Conservation (phyloP, 768 basidiomycete species). For the Lactarius sanguifluus region DNA sequence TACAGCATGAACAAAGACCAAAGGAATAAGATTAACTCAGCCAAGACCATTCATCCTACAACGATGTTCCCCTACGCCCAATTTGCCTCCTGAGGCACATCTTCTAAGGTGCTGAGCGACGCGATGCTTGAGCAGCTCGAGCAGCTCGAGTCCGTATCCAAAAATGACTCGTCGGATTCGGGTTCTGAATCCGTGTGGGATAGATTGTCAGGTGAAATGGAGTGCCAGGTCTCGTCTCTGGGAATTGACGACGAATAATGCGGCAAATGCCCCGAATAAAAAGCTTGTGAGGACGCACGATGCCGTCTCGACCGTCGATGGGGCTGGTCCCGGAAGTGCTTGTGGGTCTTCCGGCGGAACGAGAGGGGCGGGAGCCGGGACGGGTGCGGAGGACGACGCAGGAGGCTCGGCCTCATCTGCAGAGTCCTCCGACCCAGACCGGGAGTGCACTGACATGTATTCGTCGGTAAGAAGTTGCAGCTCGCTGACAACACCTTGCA, state of each 20-base stretch:
- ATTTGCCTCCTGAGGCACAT: constrained; percentile 7
- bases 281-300: constrained; percentile 58
- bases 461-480: constrained; percentile 48
- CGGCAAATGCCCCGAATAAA: constrained; percentile 56
- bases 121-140: constrained; percentile 31
- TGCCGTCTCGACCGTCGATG: constrained; percentile 37
- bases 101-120: constrained; percentile 28
- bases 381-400: constrained; percentile 11
- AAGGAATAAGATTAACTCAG: constrained; percentile 18
- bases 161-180: constrained; percentile 18
- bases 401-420: constrained; percentile 14
- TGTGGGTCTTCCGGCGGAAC: constrained; percentile 28
- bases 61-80: constrained; percentile 4
- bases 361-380: constrained; percentile 26
- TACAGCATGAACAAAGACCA: constrained; percentile 15
- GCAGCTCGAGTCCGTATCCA: constrained; percentile 25
- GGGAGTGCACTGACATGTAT: constrained; percentile 36
- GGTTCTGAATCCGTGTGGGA: constrained; percentile 13
- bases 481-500: constrained; percentile 51
- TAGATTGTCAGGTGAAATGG: constrained; percentile 26
- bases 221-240: constrained; percentile 30
- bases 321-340: constrained; percentile 19
- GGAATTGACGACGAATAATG: constrained; percentile 38
- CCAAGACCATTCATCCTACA: constrained; percentile 1
- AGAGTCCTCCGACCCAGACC: constrained; percentile 30